Conservation (phyloP, 164 flowering plant genomes). For the Aristolochia contorta region DNA sequence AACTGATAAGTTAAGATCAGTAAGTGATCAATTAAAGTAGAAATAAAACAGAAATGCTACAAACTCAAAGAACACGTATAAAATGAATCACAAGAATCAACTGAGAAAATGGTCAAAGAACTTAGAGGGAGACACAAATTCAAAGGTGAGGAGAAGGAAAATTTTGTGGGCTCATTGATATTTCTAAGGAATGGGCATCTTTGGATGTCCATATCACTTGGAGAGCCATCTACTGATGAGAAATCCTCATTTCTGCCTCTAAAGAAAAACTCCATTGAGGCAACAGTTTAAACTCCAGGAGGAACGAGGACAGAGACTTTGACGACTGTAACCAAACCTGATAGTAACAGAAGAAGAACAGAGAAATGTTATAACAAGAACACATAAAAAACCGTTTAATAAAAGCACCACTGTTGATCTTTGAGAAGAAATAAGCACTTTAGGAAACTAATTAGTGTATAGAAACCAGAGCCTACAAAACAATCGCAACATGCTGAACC, state of each 20-base stretch:
- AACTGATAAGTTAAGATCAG: slow-evolving; percentile 15
- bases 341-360: too few relatives aligned
- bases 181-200: slow-evolving; percentile 75
- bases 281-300: too few relatives aligned
- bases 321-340: too few relatives aligned
- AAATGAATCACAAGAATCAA: background rate
- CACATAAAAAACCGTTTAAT: too few relatives aligned
- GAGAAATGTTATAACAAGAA: too few relatives aligned
- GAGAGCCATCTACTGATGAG: slow-evolving; percentile 20
- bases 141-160: slow-evolving; percentile 32
- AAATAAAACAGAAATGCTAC: background rate
- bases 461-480: too few relatives aligned
- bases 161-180: slow-evolving; percentile 65
- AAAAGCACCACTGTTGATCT: too few relatives aligned
- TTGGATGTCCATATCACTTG: slow-evolving; percentile 33
- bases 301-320: too few relatives aligned
- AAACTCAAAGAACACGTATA: background rate
- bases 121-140: background rate
- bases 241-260: background rate
- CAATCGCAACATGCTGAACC: too few relatives aligned
- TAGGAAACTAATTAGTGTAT: too few relatives aligned
- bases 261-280: background rate
- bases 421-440: too few relatives aligned
- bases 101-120: background rate
- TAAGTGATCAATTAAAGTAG: background rate